These are phyloP conservation scores for Schizosaccharomyces lindneri DNA, from an alignment of 805 yeast species.

Conservation along the genomic window DNA sequence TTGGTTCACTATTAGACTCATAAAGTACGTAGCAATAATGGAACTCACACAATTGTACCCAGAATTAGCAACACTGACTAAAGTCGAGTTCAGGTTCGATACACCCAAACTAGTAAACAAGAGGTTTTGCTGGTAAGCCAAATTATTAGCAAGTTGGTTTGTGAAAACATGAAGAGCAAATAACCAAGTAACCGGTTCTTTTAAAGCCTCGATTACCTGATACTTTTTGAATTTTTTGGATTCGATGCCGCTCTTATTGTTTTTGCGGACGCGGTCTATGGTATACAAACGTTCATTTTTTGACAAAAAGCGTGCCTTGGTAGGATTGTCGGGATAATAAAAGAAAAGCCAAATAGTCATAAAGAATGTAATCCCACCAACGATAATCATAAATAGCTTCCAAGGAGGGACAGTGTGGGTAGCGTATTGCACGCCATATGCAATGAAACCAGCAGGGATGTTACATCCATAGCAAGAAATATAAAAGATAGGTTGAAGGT, in stretches of 20 bases:
- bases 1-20: slow-evolving; percentile 14
- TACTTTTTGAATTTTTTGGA: slow-evolving; percentile 26
- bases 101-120: slow-evolving; percentile 17
- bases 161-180: slow-evolving; percentile 8
- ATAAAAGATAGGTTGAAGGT: slow-evolving; percentile 20
- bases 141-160: slow-evolving; percentile 27
- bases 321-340: slow-evolving; percentile 29
- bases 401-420: slow-evolving; percentile 17
- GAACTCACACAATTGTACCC: slow-evolving; percentile 6
- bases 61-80: slow-evolving; percentile 6
- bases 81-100: not conserved
- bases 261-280: slow-evolving; percentile 29
- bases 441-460: slow-evolving; percentile 26
- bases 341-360: slow-evolving; percentile 11
- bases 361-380: slow-evolving; percentile 29
- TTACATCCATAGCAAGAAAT: slow-evolving; percentile 24
- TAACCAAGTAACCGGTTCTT: slow-evolving; percentile 28
- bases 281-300: slow-evolving; percentile 24
- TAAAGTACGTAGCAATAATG: slow-evolving; percentile 14
- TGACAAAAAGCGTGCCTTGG: slow-evolving; percentile 13
- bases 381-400: slow-evolving; percentile 30
- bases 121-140: slow-evolving; percentile 24
- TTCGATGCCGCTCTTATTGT: slow-evolving; percentile 33
- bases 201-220: slow-evolving; percentile 27
- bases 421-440: slow-evolving; percentile 28